Percentiles rank a stretch among this genome's conserved stretches.
Evolutionary conservation across 208 protist genomes (phyloP).

Genomic region (Acanthamoeba polyphaga): DNA sequence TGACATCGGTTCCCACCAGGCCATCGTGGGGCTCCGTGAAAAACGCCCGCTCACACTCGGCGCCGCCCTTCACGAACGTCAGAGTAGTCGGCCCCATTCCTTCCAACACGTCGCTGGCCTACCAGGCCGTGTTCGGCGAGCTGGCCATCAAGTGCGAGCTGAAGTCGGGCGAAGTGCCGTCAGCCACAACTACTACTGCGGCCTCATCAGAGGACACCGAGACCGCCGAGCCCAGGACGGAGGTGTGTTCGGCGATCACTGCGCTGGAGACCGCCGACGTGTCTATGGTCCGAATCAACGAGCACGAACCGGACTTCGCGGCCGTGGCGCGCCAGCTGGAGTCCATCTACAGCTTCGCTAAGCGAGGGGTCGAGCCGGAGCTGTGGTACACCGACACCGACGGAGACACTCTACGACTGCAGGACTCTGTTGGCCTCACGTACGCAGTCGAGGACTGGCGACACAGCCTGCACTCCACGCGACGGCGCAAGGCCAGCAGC

Average conservation of each 20-base stretch:
- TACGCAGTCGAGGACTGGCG: neutral
- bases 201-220: too few relatives aligned
- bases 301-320: neutral
- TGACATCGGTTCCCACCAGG: too few relatives aligned
- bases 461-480: too few relatives aligned
- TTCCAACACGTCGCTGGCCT: neutral
- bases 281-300: neutral
- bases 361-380: neutral
- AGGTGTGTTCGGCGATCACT: too few relatives aligned
- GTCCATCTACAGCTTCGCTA: neutral
- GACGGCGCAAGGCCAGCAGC: neutral
- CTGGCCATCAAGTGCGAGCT: neutral
- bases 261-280: neutral
- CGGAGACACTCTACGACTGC: neutral
- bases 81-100: neutral
- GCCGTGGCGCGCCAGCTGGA: neutral
- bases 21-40: too few relatives aligned
- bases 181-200: too few relatives aligned
- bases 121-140: neutral
- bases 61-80: too few relatives aligned
- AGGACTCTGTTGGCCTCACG: neutral
- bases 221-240: too few relatives aligned
- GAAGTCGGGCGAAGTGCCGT: neutral
- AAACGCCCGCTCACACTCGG: too few relatives aligned
- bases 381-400: conserved; percentile 2